phyloP scores from a whole-genome alignment of 306 rosid genomes.

The Nissolia schottii region DNA sequence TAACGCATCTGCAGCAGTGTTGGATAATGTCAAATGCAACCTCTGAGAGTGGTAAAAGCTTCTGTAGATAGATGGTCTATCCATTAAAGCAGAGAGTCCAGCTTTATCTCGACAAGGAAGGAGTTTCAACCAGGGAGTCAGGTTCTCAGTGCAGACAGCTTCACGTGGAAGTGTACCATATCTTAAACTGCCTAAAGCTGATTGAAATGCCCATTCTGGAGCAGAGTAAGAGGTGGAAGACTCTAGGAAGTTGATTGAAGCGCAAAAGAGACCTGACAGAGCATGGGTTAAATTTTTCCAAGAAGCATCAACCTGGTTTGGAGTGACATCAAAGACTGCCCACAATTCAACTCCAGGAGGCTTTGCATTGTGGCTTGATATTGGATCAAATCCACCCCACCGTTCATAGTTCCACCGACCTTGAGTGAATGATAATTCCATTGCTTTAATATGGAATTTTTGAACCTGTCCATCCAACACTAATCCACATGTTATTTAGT shows the following conservation, averaged over 20 bases:
- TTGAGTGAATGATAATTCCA: conserved; percentile 96
- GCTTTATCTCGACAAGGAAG: conserved; percentile 96
- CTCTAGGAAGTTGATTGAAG: conserved; percentile 95
- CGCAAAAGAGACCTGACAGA: conserved; percentile 89
- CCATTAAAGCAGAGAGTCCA: conserved; percentile 79
- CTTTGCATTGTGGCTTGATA: conserved; percentile 82
- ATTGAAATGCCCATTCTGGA: conserved; percentile 65
- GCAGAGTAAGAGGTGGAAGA: conserved; percentile 74
- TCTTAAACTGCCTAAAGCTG: conserved; percentile 61
- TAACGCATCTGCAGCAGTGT: conserved; percentile 32
- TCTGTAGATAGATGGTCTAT: conserved; percentile 85
- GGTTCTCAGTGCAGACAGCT: conserved; percentile 97
- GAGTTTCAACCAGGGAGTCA: conserved; percentile 96
- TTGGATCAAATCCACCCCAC: conserved; percentile 95
- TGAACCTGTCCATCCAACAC: conserved; percentile 68
- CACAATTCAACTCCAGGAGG: conserved; percentile 97
- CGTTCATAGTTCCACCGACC: conserved; percentile 93
- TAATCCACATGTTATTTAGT: conserved; percentile 27
- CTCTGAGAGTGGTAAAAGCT: conserved; percentile 94
- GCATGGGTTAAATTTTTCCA: conserved; percentile 96
- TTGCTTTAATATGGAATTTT: conserved; percentile 67
- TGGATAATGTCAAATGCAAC: conserved; percentile 50
- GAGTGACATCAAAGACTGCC: conserved; percentile 86
- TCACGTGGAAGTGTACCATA: conserved; percentile 94
- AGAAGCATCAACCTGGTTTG: conserved; percentile 57